Base-by-base conservation (phyloP, 148 eudicot genomes). In the Nyssa sinensis region DNA sequence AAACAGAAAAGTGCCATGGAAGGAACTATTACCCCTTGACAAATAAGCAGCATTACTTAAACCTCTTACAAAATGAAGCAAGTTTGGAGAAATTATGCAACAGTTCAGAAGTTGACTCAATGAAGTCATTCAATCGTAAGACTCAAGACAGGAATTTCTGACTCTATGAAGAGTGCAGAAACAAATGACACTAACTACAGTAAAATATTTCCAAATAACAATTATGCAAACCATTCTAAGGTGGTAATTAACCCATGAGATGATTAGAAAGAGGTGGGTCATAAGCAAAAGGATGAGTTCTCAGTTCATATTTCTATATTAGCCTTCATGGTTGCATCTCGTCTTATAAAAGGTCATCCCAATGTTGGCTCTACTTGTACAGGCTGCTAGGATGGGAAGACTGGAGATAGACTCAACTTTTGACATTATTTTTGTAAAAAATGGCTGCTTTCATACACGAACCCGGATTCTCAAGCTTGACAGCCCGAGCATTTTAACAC, bases 11-110 rank as follows among this genome's bases (percentile, higher is more conserved):
- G n/a, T 66, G 19, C 14, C 55, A 66, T 39, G 32, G 24, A 34
- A 32, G 17, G 39, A 7, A 64, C 44, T 39, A 44, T 19, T 44
- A 44, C 17, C 17, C 51, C 47, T 41, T 41, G 7, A 44, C 17
- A 44, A 44, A 44, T 12, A 44, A 12, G 17, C 49, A 16, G 24
- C n/a, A 1, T 35, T 37, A 44, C 11, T 66, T 4, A 4, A 66
- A 35, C 69, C 49, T 1, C 69, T 24, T 28, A 5, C 27, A 8
- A 35, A 32, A 27, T 21, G 44, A 64, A 64, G 44, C 33, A 13
- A 64, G 67, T 64, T n/a, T 33, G 44, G 51, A 44, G 13, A 34
- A 2, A n/a, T 39, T 39, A 37, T 66, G 69, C 69, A 66, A 12
- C 44, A 4, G 31, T 35, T 71, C 30, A 39, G 66, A 29, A 71